Conservation (phyloP, 345 rosid species). For the Camelina sativa region DNA sequence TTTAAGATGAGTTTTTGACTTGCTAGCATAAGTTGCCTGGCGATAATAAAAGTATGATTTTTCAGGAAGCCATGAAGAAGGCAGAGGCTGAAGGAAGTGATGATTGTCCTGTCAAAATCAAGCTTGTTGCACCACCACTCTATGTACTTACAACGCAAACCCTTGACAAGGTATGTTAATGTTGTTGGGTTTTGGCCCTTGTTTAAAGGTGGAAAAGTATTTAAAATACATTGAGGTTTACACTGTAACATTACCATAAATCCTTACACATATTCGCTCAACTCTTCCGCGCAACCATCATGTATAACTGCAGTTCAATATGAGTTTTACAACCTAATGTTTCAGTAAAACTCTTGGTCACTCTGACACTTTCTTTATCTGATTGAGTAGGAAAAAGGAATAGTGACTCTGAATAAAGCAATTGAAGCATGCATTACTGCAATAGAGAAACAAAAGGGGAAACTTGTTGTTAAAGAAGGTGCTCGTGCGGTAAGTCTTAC, state of each 20-base stretch:
- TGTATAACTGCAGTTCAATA: too few species aligned
- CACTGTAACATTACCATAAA: background rate
- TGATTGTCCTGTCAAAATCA: slow-evolving; percentile 92
- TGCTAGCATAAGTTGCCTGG: slow-evolving; percentile 4
- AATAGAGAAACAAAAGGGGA: slow-evolving; percentile 80
- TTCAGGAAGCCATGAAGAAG: slow-evolving; percentile 89
- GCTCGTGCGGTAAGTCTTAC: slow-evolving; percentile 82
- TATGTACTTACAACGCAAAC: slow-evolving; percentile 93
- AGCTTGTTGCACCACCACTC: slow-evolving; percentile 89
- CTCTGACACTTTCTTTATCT: background rate
- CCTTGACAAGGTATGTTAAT: slow-evolving; percentile 71
- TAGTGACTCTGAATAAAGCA: slow-evolving; percentile 70
- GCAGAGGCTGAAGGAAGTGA: slow-evolving; percentile 89
- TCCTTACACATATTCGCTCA: background rate
- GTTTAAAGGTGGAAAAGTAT: background rate
- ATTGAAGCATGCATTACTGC: slow-evolving; percentile 71
- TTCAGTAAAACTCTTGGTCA: background rate
- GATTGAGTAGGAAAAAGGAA: slow-evolving; percentile 77
- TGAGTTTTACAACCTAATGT: slow-evolving; percentile 11
- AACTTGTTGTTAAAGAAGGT: slow-evolving; percentile 78
- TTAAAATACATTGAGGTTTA: too few species aligned
- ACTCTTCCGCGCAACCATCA: too few species aligned
- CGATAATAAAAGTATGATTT: slow-evolving; percentile 6
- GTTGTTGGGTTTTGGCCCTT: background rate
- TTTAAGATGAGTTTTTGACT: background rate